phyloP scores from a whole-genome alignment of 2,329 filamentous ascomycete genomes.

The Beauveria varroae region DNA sequence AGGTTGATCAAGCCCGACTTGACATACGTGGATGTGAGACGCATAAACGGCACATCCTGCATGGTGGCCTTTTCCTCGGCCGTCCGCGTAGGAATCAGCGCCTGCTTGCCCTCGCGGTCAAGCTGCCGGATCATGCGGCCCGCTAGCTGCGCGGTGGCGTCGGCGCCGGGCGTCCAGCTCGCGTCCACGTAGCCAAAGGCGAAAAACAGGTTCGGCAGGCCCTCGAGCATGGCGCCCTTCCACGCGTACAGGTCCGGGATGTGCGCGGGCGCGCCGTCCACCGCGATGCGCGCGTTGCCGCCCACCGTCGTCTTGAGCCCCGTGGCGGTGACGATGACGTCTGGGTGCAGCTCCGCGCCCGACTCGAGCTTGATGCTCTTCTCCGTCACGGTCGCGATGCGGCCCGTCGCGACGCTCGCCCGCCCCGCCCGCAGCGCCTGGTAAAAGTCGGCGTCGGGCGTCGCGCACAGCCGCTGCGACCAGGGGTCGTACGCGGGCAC shows the following conservation, averaged over 20 bases:
- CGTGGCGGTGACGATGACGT: slow-evolving; percentile 59
- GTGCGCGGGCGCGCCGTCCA: slow-evolving; percentile 42
- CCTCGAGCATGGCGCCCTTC: slow-evolving; percentile 55
- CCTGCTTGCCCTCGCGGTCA: slow-evolving; percentile 30
- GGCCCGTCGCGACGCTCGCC: slow-evolving; percentile 35
- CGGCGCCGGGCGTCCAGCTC: slow-evolving; percentile 55
- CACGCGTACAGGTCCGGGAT: slow-evolving; percentile 43
- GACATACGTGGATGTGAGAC: slow-evolving; percentile 3
- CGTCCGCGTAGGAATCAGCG: neutral
- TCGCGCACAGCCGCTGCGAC: slow-evolving; percentile 62
- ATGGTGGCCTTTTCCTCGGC: neutral
- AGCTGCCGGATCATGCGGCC: slow-evolving; percentile 44
- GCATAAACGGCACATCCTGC: slow-evolving; percentile 1
- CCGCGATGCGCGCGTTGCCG: slow-evolving; percentile 40
- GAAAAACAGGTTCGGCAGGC: slow-evolving; percentile 53
- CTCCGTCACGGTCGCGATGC: slow-evolving; percentile 37
- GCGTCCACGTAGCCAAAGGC: slow-evolving; percentile 54
- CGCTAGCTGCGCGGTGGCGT: slow-evolving; percentile 43
- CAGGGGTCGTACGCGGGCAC: slow-evolving; percentile 49
- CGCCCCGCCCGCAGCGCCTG: slow-evolving; percentile 30
- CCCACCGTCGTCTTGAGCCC: slow-evolving; percentile 50
- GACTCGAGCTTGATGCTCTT: slow-evolving; percentile 35
- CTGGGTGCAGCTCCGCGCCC: slow-evolving; percentile 41
- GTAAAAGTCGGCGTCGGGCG: slow-evolving; percentile 39
- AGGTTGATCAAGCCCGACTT: neutral